Evolutionary conservation across 1,284 basidiomycete species (phyloP).

Genomic region (Filobasidium uniguttulatum): DNA sequence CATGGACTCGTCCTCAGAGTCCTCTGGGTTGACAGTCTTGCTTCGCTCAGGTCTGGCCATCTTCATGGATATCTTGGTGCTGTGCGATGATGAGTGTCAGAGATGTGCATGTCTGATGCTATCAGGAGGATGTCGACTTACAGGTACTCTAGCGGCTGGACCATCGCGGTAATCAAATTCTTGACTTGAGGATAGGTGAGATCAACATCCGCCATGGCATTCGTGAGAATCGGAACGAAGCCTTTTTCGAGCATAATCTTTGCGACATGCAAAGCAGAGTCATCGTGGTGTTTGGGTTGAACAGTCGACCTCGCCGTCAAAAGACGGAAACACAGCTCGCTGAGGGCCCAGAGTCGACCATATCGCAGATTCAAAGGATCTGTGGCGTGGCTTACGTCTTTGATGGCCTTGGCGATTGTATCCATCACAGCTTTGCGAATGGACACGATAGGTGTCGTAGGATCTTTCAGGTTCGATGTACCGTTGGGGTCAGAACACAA

Average conservation of each 20-base stretch:
- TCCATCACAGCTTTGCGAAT: conserved; percentile 86
- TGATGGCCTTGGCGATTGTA: conserved; percentile 70
- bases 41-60: conserved; percentile 72
- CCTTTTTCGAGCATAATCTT: conserved; percentile 99
- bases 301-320: conserved; percentile 57
- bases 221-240: conserved; percentile 79
- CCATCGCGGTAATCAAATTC: conserved; percentile 65
- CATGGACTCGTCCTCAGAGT: conserved; percentile 33
- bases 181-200: conserved; percentile 89
- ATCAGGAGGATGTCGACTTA: conserved; percentile 38
- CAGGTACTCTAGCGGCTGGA: conserved; percentile 82
- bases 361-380: conserved; percentile 67
- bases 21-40: conserved; percentile 48
- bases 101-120: neutral
- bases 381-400: conserved; percentile 49
- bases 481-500: conserved; percentile 67
- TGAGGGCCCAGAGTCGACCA: conserved; percentile 72
- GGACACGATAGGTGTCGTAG: conserved; percentile 60
- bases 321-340: conserved; percentile 76
- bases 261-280: conserved; percentile 76
- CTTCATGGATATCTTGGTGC: conserved; percentile 91
- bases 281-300: conserved; percentile 50
- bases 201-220: conserved; percentile 80
- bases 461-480: conserved; percentile 48
- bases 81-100: conserved; percentile 25